phyloP scores from a whole-genome alignment of 1,139 yeast species.

The Debaryomyces coudertii region DNA sequence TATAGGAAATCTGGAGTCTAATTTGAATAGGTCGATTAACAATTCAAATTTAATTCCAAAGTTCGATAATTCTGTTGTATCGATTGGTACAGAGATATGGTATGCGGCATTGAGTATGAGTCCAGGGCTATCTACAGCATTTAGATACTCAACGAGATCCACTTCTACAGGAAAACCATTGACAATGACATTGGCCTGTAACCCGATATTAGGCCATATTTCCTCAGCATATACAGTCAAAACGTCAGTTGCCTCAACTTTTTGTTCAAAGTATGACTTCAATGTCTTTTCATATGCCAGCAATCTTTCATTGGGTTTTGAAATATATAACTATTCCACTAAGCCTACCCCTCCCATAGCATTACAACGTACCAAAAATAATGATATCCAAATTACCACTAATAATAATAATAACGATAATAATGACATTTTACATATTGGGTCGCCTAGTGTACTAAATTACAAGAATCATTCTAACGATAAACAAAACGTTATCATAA shows the following conservation, averaged over 20 bases:
- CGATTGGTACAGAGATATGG: constrained; percentile 88
- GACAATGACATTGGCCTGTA: constrained; percentile 82
- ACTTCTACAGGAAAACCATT: constrained; percentile 87
- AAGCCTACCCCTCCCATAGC: constrained; percentile 2
- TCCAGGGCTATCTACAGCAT: constrained; percentile 82
- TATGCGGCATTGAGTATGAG: constrained; percentile 83
- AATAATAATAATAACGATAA: background rate
- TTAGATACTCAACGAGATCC: constrained; percentile 84
- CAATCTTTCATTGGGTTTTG: constrained; percentile 84
- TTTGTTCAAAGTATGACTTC: constrained; percentile 86
- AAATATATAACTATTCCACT: constrained; percentile 61
- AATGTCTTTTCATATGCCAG: constrained; percentile 90
- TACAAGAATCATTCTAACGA: background rate
- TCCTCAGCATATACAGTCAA: constrained; percentile 88
- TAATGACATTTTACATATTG: background rate
- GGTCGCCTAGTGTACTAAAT: background rate
- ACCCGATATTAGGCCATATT: constrained; percentile 89
- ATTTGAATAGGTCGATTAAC: constrained; percentile 21
- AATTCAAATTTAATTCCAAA: constrained; percentile 35
- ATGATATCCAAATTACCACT: background rate
- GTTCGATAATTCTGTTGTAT: constrained; percentile 54
- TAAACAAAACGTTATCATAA: constrained; percentile 5
- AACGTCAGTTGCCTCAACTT: constrained; percentile 74
- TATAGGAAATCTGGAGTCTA: constrained; percentile 43
- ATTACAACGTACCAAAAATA: background rate